Base-by-base conservation (phyloP, 169 alveolate genomes). In the Cryptosporidium ryanae region DNA sequence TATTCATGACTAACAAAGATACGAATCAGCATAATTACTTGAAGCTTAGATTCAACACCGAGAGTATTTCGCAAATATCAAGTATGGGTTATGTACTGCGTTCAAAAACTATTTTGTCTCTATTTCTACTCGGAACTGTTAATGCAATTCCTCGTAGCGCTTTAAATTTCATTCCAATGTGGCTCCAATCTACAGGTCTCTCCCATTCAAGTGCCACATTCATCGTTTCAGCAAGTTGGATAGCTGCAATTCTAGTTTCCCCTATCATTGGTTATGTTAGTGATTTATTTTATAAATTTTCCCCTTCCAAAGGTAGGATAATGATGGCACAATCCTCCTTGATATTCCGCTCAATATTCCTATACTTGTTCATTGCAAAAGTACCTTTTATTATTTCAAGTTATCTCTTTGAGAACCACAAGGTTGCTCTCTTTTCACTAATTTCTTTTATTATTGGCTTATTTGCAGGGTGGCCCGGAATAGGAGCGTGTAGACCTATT, bases 391-490 rank as follows among this genome's bases (percentile, higher is more conserved):
- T 59, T 25, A 65, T 32, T 34, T 76, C 87, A 17, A 23, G 43
- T 2, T 76, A 29, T 38, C 32, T 15, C 8, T 59, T 46, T 18
- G 76, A 76, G 23, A 38, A 31, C 10, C 31, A 38, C 29, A 76
- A 76, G 44, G 18, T 61, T 13, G n/a, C 34, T 2, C 21, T 55
- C 1, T 76, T 54, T 32, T 76, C 87, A 15, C 10, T 59, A 2
- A 48, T 76, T 6, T 76, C 87, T 17, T 76, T 76, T 31, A 27
- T 27, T 38, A 76, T 76, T 43, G 87, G 87, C 6, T 38, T 76
- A 5, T 44, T 76, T 34, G 71, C 87, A 15, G 87, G 68, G 44
- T 76, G 87, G 87, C 87, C 87, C 6, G 87, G 87, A 34, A 61
- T 76, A 34, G 87, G 87, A 21, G 87, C 87, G 17, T 76, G 87